Conservation (phyloP, 2,329 filamentous ascomycete species). For the Aspergillus viridinutans region DNA sequence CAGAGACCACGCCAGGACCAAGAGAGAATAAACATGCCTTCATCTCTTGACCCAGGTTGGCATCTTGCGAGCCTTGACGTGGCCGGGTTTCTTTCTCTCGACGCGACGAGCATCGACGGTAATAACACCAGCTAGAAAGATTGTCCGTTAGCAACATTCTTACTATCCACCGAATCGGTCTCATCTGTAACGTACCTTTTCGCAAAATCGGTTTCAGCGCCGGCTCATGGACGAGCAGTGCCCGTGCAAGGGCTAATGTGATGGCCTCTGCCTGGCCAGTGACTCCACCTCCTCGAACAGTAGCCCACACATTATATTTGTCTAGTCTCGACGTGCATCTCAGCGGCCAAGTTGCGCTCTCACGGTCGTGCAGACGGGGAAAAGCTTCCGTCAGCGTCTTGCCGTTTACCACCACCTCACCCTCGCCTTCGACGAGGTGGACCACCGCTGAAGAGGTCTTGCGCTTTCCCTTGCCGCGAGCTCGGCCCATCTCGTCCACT, state of each 20-base stretch:
- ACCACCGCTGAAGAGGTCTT: slow-evolving; percentile 84
- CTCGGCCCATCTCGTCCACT: slow-evolving; percentile 73
- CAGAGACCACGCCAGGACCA: slow-evolving; percentile 24
- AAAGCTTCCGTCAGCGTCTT: slow-evolving; percentile 79
- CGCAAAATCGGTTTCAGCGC: slow-evolving; percentile 81
- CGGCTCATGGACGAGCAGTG: slow-evolving; percentile 85
- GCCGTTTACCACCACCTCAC: slow-evolving; percentile 85
- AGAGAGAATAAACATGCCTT: slow-evolving; percentile 23
- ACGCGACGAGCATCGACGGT: slow-evolving; percentile 87
- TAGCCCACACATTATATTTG: slow-evolving; percentile 95
- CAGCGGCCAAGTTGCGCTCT: slow-evolving; percentile 89
- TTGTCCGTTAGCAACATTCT: slow-evolving; percentile 14
- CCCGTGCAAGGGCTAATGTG: slow-evolving; percentile 83
- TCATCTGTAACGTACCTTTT: slow-evolving; percentile 64
- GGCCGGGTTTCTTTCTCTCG: slow-evolving; percentile 96
- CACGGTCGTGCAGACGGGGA: slow-evolving; percentile 83
- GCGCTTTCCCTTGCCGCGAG: slow-evolving; percentile 75
- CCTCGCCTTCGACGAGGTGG: slow-evolving; percentile 87
- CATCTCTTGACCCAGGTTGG: slow-evolving; percentile 92
- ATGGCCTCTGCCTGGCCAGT: slow-evolving; percentile 96
- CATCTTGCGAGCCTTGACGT: slow-evolving; percentile 96
- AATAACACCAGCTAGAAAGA: slow-evolving; percentile 75
- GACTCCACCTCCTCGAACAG: slow-evolving; percentile 78
- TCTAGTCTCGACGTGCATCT: slow-evolving; percentile 77
- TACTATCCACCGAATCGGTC: background rate